Evolutionary conservation across 139 green algal species (phyloP).

Genomic region (Astrephomene gubernaculifera): DNA sequence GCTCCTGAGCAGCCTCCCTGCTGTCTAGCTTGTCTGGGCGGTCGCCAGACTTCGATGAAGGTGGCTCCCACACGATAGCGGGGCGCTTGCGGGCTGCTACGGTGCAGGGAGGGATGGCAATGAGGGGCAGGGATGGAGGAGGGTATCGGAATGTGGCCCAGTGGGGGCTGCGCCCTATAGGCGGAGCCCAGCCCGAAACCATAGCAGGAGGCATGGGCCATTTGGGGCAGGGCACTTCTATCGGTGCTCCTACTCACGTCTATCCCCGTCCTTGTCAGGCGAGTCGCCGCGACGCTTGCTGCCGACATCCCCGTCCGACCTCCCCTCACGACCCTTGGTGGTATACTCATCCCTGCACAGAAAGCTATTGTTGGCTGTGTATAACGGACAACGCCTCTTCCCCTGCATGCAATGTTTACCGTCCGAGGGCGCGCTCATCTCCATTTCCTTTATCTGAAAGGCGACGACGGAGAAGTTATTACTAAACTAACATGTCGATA

Average conservation of each 20-base stretch:
- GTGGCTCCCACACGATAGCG: constrained; percentile 28
- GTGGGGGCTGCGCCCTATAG: too few species aligned
- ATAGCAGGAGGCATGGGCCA: too few species aligned
- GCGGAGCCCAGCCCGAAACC: too few species aligned
- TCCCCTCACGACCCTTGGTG: neutral
- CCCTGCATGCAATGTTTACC: too few species aligned
- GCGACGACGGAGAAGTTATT: too few species aligned
- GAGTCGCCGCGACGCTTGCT: constrained; percentile 18
- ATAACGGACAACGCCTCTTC: too few species aligned
- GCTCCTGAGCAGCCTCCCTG: neutral
- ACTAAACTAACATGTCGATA: too few species aligned
- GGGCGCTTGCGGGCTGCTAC: constrained; percentile 31
- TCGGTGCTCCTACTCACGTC: constrained; percentile 6
- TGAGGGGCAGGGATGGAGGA: neutral
- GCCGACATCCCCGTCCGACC: neutral
- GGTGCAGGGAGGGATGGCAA: too few species aligned
- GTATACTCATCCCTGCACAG: neutral
- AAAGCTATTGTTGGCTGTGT: too few species aligned
- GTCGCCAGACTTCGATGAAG: neutral
- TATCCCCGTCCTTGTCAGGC: constrained; percentile 4
- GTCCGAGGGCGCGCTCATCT: neutral
- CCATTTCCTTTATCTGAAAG: neutral
- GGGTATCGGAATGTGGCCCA: too few species aligned
- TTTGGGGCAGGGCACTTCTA: neutral
- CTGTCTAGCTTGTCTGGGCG: neutral